These are phyloP conservation scores for Styphnolobium japonicum DNA, from an alignment of 306 rosid species.

Conservation along the genomic window DNA sequence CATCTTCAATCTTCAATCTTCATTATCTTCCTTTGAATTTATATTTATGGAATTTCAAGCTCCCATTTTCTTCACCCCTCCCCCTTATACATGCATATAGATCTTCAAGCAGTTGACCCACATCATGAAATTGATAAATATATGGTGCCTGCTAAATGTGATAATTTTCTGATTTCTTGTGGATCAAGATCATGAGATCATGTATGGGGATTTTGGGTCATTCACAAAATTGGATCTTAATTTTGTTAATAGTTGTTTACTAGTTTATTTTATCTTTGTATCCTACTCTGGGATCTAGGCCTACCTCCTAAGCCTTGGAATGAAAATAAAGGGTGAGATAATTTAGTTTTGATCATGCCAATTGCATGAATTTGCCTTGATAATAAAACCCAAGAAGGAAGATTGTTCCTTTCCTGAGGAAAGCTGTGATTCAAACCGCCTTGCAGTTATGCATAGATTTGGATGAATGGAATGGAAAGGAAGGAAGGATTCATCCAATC, in stretches of 20 bases:
- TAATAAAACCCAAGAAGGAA: background rate
- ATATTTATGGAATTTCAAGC: background rate
- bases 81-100: background rate
- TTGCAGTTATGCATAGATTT: background rate
- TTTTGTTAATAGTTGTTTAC: background rate
- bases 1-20: background rate
- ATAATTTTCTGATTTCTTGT: slow-evolving; percentile 13
- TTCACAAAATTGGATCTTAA: slow-evolving; percentile 14
- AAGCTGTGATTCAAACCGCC: background rate
- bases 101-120: slow-evolving; percentile 5
- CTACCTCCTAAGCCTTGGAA: background rate
- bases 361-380: background rate
- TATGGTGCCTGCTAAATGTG: slow-evolving; percentile 1
- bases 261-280: background rate
- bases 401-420: background rate
- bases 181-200: slow-evolving; percentile 34
- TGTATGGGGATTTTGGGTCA: background rate
- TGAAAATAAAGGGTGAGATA: background rate
- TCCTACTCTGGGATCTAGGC: slow-evolving; percentile 19
- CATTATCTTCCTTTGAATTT: background rate
- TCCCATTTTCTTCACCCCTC: background rate
- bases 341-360: slow-evolving; percentile 1
- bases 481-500: background rate
- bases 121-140: slow-evolving; percentile 11
- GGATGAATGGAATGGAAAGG: background rate